Evolutionary conservation across 352 stramenopile species (phyloP).

Genomic region (Pythium folliculosum): DNA sequence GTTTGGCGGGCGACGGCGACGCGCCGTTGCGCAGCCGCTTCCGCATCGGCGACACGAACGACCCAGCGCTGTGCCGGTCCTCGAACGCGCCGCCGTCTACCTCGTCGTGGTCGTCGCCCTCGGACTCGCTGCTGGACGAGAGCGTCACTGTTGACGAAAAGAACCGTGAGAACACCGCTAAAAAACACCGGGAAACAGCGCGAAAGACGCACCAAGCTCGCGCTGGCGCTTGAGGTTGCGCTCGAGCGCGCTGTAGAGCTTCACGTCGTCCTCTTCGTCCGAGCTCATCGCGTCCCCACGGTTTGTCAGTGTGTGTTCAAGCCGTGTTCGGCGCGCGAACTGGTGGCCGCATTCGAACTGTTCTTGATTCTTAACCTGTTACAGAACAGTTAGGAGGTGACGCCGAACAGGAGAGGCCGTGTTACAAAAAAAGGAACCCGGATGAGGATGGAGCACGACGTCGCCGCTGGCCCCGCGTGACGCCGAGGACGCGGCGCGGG

Average conservation of each 20-base stretch:
- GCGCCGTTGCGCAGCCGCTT: conserved; percentile 11
- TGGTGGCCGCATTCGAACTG: background rate
- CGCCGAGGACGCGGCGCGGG: too few relatives aligned
- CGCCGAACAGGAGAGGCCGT: too few relatives aligned
- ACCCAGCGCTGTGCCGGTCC: background rate
- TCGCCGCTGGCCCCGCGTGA: too few relatives aligned
- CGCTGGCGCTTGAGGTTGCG: conserved; percentile 61
- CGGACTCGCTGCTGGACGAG: conserved; percentile 25
- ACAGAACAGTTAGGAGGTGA: too few relatives aligned
- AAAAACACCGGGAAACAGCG: background rate
- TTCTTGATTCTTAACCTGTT: too few relatives aligned
- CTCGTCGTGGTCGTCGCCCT: conserved; percentile 21
- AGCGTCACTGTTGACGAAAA: conserved; percentile 22
- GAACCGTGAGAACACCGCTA: background rate
- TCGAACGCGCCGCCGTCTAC: conserved; percentile 1
- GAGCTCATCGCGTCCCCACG: conserved; percentile 35
- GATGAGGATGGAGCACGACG: too few relatives aligned
- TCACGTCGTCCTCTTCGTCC: conserved; percentile 56
- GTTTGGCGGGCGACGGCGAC: conserved; percentile 6
- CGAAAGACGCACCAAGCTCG: conserved; percentile 48
- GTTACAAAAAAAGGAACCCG: too few relatives aligned
- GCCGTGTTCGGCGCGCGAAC: background rate
- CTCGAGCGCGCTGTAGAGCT: conserved; percentile 75
- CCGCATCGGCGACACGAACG: conserved; percentile 10
- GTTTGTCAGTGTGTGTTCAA: conserved; percentile 5